Evolutionary conservation across 2,329 filamentous ascomycete genomes (phyloP).

Genomic region (Penicillium hordei): DNA sequence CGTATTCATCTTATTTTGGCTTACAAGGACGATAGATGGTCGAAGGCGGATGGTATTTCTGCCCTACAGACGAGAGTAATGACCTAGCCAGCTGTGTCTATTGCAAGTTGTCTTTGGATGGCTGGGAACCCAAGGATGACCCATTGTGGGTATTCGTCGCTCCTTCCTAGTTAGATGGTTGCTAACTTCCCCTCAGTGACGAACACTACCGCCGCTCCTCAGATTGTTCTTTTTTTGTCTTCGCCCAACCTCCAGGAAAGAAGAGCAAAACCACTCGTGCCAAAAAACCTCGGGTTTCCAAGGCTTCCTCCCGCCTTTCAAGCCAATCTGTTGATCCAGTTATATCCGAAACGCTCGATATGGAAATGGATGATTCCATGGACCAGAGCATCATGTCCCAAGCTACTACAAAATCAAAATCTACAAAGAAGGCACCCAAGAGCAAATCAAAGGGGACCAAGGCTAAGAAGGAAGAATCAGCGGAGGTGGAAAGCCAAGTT

Average conservation of each 20-base stretch:
- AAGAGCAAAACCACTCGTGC: conserved; percentile 58
- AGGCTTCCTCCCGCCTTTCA: conserved; percentile 64
- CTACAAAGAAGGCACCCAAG: conserved; percentile 45
- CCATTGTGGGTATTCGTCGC: conserved; percentile 64
- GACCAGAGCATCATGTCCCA: conserved; percentile 57
- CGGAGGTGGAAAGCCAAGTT: conserved; percentile 45
- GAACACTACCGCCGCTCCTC: conserved; percentile 81
- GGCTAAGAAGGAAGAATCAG: conserved; percentile 40
- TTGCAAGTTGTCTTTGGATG: conserved; percentile 84
- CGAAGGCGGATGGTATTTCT: conserved; percentile 92
- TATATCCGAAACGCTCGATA: conserved; percentile 45
- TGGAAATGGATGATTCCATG: conserved; percentile 54
- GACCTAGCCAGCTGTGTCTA: conserved; percentile 92
- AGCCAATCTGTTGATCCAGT: conserved; percentile 50
- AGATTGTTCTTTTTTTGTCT: conserved; percentile 77
- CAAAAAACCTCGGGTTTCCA: conserved; percentile 63
- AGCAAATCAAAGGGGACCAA: conserved; percentile 39
- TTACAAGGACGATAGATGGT: conserved; percentile 61
- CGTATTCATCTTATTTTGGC: conserved; percentile 14
- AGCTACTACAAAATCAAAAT: conserved; percentile 53
- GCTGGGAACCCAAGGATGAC: conserved; percentile 91
- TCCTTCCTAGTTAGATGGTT: conserved; percentile 13
- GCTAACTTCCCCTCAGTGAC: conserved; percentile 55
- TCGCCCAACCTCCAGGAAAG: conserved; percentile 55
- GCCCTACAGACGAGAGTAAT: conserved; percentile 75